A percentile compares a stretch with the other conserved stretches of the same genome.
phyloP scores from a whole-genome alignment of 352 stramenopile genomes.

The Phytophthora nicotianae region DNA sequence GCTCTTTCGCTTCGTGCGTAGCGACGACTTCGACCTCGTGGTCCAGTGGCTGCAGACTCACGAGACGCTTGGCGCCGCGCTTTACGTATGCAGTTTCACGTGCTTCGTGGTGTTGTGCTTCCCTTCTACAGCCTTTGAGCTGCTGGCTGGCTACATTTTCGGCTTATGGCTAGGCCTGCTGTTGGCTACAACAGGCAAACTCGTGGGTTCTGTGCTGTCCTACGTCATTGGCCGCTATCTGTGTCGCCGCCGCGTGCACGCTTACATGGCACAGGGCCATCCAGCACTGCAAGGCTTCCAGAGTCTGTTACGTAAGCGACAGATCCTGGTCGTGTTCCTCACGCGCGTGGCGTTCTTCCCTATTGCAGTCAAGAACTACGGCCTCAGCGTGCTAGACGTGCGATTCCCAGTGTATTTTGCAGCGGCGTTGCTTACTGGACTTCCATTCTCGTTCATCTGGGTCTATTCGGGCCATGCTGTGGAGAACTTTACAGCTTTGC shows the following conservation, averaged over 20 bases:
- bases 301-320: conserved; percentile 55
- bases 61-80: conserved; percentile 40
- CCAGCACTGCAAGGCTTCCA: conserved; percentile 74
- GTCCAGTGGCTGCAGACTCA: conserved; percentile 63
- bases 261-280: conserved; percentile 73
- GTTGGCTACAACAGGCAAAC: conserved; percentile 68
- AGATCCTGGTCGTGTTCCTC: conserved; percentile 82
- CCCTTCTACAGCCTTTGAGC: conserved; percentile 78
- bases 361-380: conserved; percentile 89
- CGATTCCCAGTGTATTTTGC: conserved; percentile 67
- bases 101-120: conserved; percentile 67
- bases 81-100: conserved; percentile 56
- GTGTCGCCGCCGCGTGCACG: conserved; percentile 59
- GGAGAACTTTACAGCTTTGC: conserved; percentile 58
- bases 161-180: conserved; percentile 73
- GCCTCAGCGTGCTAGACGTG: conserved; percentile 81
- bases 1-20: conserved; percentile 48
- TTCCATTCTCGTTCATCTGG: conserved; percentile 80
- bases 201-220: conserved; percentile 66
- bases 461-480: conserved; percentile 77
- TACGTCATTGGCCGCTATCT: conserved; percentile 77
- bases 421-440: conserved; percentile 65
- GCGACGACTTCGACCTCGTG: conserved; percentile 48
- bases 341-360: conserved; percentile 83
- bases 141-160: conserved; percentile 81